Conservation (phyloP, 768 basidiomycete species). For the Mycena floridula region DNA sequence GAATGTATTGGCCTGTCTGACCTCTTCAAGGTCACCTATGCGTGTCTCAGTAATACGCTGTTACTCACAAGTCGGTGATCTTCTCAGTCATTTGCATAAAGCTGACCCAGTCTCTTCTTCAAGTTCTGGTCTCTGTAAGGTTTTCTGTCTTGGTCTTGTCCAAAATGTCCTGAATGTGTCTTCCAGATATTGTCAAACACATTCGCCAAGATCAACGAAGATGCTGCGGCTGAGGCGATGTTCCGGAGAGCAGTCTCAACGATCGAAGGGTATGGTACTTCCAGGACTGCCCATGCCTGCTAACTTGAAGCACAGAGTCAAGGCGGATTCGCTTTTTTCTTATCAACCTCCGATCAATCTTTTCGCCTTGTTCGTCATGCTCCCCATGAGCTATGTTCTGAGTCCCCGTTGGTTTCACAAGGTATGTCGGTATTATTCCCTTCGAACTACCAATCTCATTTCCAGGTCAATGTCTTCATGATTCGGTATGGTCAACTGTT, state of each 20-base stretch:
- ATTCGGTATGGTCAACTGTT: constrained; percentile 47
- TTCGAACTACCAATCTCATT: constrained; percentile 9
- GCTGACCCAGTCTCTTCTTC: constrained; percentile 4
- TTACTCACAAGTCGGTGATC: constrained; percentile 72
- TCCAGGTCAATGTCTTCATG: constrained; percentile 80
- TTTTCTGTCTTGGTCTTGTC: background rate
- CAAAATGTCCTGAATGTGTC: background rate
- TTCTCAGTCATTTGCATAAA: background rate
- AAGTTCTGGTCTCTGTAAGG: constrained; percentile 78
- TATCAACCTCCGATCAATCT: constrained; percentile 94
- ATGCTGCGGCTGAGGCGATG: constrained; percentile 95
- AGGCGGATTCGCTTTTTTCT: constrained; percentile 87
- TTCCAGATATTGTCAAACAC: constrained; percentile 88
- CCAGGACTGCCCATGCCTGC: background rate
- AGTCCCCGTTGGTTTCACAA: constrained; percentile 98
- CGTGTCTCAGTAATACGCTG: constrained; percentile 87
- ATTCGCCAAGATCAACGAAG: constrained; percentile 88
- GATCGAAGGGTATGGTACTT: constrained; percentile 70
- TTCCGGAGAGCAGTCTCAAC: constrained; percentile 91
- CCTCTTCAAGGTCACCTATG: constrained; percentile 86
- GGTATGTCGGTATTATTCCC: constrained; percentile 30
- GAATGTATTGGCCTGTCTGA: too few species aligned
- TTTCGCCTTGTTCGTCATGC: constrained; percentile 78
- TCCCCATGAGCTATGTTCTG: constrained; percentile 82
- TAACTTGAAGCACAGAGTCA: constrained; percentile 43